Percentiles rank a stretch among this genome's conserved stretches.
Conservation (phyloP, 2,329 filamentous ascomycete species). For the Claviceps arundinis region DNA sequence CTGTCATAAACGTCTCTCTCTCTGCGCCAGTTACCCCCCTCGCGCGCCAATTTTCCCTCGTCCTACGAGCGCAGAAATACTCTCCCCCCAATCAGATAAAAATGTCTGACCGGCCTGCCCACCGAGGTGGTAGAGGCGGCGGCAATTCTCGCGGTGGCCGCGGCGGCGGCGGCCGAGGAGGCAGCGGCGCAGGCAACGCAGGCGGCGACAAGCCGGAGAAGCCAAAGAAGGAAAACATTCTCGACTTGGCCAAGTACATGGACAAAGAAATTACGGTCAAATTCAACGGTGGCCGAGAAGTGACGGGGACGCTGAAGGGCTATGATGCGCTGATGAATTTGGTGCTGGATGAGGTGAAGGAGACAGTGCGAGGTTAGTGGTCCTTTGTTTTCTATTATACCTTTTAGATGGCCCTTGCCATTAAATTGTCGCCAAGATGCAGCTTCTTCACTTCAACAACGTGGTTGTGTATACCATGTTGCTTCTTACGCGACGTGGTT, state of each 20-base stretch:
- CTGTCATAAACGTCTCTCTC: no score
- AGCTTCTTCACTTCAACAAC: no score
- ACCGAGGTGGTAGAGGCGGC: slow-evolving; percentile 30
- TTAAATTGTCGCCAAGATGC: no score
- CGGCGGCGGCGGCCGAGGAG: slow-evolving; percentile 24
- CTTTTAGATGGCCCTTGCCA: neutral
- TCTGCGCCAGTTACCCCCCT: neutral
- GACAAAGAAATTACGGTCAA: slow-evolving; percentile 93
- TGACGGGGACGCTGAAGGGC: slow-evolving; percentile 80
- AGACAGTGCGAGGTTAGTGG: slow-evolving; percentile 66
- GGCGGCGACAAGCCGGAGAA: slow-evolving; percentile 47
- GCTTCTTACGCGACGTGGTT: no score
- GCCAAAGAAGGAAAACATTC: slow-evolving; percentile 97
- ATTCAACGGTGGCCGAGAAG: slow-evolving; percentile 89
- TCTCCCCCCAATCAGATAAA: slow-evolving; percentile 5
- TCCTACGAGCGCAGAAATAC: neutral
- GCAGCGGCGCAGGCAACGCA: slow-evolving; percentile 31
- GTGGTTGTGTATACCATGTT: no score
- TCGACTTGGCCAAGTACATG: slow-evolving; percentile 92
- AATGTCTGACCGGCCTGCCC: slow-evolving; percentile 38
- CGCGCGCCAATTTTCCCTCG: neutral
- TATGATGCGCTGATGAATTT: slow-evolving; percentile 98
- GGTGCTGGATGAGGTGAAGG: slow-evolving; percentile 86
- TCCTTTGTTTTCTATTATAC: neutral
- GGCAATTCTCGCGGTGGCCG: slow-evolving; percentile 19